phyloP scores from a whole-genome alignment of 768 basidiomycete species.

The Trametopsis cervina region DNA sequence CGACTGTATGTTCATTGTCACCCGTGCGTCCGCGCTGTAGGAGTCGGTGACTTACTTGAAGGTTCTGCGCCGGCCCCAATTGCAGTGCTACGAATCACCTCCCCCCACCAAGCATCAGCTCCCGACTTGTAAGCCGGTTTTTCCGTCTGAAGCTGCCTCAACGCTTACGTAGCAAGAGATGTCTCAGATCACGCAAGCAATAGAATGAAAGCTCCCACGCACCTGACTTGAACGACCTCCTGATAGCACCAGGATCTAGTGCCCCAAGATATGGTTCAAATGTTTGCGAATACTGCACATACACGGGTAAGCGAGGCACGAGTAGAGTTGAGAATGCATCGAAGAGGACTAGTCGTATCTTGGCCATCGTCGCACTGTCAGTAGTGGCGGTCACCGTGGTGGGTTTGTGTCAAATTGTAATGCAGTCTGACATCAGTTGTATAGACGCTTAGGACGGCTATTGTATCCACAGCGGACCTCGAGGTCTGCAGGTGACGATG shows the following conservation, averaged over 20 bases:
- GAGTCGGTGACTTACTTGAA: conserved; percentile 31
- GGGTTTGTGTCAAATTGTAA: too few relatives aligned
- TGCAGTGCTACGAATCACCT: conserved; percentile 69
- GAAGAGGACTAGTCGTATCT: conserved; percentile 62
- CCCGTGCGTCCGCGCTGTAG: not conserved
- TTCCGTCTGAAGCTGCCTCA: conserved; percentile 48
- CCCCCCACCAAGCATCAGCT: conserved; percentile 64
- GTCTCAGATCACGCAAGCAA: not conserved
- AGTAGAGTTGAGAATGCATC: conserved; percentile 75
- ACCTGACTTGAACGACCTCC: conserved; percentile 57
- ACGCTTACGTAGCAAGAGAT: conserved; percentile 24
- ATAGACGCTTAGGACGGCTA: too few relatives aligned
- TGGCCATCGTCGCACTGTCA: conserved; percentile 27
- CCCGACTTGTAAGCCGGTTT: conserved; percentile 54
- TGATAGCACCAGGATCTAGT: conserved; percentile 45
- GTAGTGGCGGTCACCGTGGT: too few relatives aligned
- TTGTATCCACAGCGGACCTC: too few relatives aligned
- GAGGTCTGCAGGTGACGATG: too few relatives aligned
- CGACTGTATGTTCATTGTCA: conserved; percentile 30
- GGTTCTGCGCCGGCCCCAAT: conserved; percentile 66
- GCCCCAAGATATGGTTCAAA: conserved; percentile 64
- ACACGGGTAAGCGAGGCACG: conserved; percentile 58
- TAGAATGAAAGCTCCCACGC: conserved; percentile 9
- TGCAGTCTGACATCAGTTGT: too few relatives aligned
- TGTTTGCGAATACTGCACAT: conserved; percentile 56